Evolutionary conservation across 352 stramenopile genomes (phyloP).

Genomic region (Pythium rishiriense): DNA sequence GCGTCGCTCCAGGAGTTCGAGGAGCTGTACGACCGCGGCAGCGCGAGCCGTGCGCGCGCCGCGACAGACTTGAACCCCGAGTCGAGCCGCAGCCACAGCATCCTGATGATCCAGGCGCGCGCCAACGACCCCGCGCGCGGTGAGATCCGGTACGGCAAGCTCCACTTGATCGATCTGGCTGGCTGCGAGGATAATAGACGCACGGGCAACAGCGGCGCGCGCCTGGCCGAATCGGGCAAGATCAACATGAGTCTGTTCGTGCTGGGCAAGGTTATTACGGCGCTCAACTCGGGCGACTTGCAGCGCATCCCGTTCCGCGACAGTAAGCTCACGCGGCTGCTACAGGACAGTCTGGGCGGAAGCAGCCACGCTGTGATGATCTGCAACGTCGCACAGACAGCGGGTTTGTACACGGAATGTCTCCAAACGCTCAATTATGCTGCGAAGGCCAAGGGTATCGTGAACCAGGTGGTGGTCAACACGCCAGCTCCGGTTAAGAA

Average conservation of each 20-base stretch:
- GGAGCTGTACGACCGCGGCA: constrained; percentile 33
- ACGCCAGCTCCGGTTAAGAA: constrained; percentile 9
- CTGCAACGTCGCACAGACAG: constrained; percentile 35
- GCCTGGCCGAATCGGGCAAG: constrained; percentile 36
- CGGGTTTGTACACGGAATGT: constrained; percentile 34
- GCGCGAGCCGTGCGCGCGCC: constrained; percentile 26
- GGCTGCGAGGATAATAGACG: constrained; percentile 40
- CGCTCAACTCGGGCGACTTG: constrained; percentile 59
- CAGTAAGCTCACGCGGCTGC: constrained; percentile 70
- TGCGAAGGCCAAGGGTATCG: constrained; percentile 36
- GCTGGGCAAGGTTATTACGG: constrained; percentile 76
- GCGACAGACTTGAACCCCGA: constrained; percentile 69
- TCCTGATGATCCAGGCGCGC: constrained; percentile 66
- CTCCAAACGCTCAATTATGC: constrained; percentile 48
- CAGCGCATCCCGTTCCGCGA: constrained; percentile 75
- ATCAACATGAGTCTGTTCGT: constrained; percentile 83
- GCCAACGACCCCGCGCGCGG: constrained; percentile 12
- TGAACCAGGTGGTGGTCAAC: constrained; percentile 30
- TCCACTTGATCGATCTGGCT: constrained; percentile 49
- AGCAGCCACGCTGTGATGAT: constrained; percentile 47
- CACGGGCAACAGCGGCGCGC: constrained; percentile 34
- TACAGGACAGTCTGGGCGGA: constrained; percentile 52
- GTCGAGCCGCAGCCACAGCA: constrained; percentile 76
- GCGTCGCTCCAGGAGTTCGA: constrained; percentile 35
- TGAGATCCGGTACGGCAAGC: constrained; percentile 29